A percentile compares a stretch with the other conserved stretches of the same genome.
Conservation (phyloP, 148 eudicot species). For the Fallopia convolvulus region DNA sequence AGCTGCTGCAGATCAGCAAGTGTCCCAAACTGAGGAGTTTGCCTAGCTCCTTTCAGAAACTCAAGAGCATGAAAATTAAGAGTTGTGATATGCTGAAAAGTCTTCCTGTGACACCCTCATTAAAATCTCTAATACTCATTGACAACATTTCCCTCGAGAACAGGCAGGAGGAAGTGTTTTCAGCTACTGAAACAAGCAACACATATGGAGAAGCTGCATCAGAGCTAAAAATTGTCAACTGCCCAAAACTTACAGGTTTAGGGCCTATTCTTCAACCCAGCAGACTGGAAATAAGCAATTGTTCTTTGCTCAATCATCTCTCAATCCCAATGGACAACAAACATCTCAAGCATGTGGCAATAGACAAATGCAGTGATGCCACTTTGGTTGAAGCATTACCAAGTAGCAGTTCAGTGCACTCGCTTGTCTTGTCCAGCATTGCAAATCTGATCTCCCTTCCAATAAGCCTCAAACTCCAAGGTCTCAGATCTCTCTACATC, state of each 20-base stretch:
- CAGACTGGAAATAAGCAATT: not conserved
- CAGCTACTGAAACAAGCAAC: not conserved
- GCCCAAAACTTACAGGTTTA: not conserved
- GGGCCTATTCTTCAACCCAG: not conserved
- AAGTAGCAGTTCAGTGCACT: constrained; percentile 22
- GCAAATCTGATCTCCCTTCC: constrained; percentile 12
- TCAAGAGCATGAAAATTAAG: constrained; percentile 20
- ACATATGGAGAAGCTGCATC: not conserved
- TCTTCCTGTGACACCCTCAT: constrained; percentile 17
- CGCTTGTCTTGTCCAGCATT: constrained; percentile 32
- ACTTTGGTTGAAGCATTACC: constrained; percentile 20
- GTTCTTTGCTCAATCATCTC: not conserved
- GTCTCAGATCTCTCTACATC: not conserved
- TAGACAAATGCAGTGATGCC: constrained; percentile 17
- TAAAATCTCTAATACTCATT: constrained; percentile 1
- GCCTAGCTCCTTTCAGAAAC: constrained; percentile 11
- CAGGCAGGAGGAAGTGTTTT: not conserved
- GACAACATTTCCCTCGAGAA: not conserved
- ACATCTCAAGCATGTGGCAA: constrained; percentile 25
- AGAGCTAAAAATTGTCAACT: not conserved
- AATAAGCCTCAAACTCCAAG: not conserved
- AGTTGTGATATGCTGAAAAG: constrained; percentile 18
- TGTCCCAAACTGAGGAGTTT: constrained; percentile 23
- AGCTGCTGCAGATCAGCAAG: constrained; percentile 2
- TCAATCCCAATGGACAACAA: not conserved